Evolutionary conservation across 2,329 filamentous ascomycete species (phyloP), one percentile per base, ranked within the genome.

Genomic region (Beauveria varroae): DNA sequence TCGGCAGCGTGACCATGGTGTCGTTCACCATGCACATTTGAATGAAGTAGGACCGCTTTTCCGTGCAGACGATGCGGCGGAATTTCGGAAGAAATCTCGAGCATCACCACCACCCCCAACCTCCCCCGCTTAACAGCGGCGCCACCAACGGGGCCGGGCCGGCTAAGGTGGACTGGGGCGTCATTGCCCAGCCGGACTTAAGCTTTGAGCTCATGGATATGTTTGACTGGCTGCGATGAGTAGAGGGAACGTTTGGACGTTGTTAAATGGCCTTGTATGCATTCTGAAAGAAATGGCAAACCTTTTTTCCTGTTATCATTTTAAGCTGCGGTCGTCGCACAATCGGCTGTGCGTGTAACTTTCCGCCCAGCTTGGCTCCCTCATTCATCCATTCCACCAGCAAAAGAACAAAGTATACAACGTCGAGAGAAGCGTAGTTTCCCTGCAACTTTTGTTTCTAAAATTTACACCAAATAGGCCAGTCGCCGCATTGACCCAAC

Each of bases 1-100:
- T 74, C 1, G 72, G 76, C n/a, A n/a, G n/a, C n/a, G n/a, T n/a
- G n/a, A 75, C 81, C 64, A 75, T 82, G 71, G 76, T 81, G 1
- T 73, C 75, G 0, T 65, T 78, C 10, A 80, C 78, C 0, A 67
- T 81, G 4, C 67, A 76, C 4, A 74, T 80, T 54, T 81, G 79
- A 79, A 80, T 77, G 0, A 76, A 81, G 49, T 72, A 79, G 54
- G 79, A 82, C 61, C 72, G 75, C 0, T 73, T 82, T 18, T 67
- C 70, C 0, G 68, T 71, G 9, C 67, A 40, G 18, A 12, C 37
- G 14, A 59, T 77, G 20, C 74, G 77, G 3, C 70, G 71, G 3
- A 75, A 81, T 30, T 80, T 77, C 53, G 78, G 81, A 81, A 61
- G 81, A 67, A 72, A 43, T 9, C 18, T n/a, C n/a, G n/a, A n/a